Percentiles rank a stretch among this genome's conserved stretches.
Conservation (phyloP, 2,329 filamentous ascomycete species). For the Phoma sp. region DNA sequence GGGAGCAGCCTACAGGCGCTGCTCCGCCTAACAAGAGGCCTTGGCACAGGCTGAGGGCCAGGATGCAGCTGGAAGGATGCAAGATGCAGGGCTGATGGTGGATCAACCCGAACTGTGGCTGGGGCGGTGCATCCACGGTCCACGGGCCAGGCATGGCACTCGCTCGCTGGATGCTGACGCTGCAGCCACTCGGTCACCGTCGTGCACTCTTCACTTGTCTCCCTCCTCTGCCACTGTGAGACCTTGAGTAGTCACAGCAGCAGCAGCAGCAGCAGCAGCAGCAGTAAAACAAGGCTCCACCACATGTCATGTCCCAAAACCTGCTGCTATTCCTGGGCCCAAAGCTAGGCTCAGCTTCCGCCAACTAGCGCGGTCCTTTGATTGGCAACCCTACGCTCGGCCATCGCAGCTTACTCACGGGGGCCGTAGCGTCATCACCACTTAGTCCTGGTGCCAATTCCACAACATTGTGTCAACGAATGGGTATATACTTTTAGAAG, state of each 20-base stretch:
- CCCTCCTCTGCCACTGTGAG: not conserved
- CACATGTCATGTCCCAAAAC: constrained; percentile 24
- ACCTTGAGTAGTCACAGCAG: constrained; percentile 17
- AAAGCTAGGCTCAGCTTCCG: constrained; percentile 15
- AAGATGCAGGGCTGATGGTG: constrained; percentile 28
- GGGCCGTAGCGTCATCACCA: not conserved
- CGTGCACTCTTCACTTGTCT: not conserved
- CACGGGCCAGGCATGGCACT: not conserved
- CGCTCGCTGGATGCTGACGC: not conserved
- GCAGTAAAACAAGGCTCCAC: too few species aligned
- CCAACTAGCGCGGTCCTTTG: constrained; percentile 23
- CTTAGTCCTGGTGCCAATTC: not conserved
- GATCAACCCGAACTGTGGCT: constrained; percentile 27
- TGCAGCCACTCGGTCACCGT: constrained; percentile 2
- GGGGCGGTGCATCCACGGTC: constrained; percentile 7
- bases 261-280: constrained; percentile 6
- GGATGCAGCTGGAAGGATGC: not conserved
- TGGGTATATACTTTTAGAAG: constrained; percentile 7
- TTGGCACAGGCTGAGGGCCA: constrained; percentile 31
- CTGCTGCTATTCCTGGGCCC: constrained; percentile 36
- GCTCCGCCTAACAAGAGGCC: constrained; percentile 27
- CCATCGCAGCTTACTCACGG: constrained; percentile 19
- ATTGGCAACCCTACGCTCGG: constrained; percentile 20
- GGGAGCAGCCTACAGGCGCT: constrained; percentile 23
- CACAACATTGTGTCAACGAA: not conserved